phyloP scores from a whole-genome alignment of 495 filamentous ascomycete species.

The Penicillium waksmanii region DNA sequence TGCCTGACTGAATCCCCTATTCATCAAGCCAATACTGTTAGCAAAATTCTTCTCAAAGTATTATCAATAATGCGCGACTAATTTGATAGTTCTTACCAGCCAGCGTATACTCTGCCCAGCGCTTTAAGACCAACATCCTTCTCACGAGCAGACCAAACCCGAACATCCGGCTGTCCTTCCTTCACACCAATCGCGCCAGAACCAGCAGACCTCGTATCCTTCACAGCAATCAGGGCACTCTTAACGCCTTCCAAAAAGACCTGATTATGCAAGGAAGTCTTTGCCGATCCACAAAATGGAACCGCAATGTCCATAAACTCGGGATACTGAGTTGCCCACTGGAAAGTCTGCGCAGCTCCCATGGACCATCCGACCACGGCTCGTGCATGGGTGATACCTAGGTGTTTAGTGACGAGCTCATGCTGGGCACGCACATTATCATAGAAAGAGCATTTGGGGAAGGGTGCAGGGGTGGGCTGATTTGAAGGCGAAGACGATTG shows the following conservation, averaged over 20 bases:
- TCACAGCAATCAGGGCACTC: slow-evolving; percentile 63
- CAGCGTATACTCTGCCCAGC: slow-evolving; percentile 72
- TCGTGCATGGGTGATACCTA: slow-evolving; percentile 62
- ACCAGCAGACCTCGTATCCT: slow-evolving; percentile 56
- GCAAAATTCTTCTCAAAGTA: background rate
- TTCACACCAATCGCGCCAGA: slow-evolving; percentile 42
- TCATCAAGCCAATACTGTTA: background rate
- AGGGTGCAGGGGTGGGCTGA: slow-evolving; percentile 55
- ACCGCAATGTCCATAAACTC: slow-evolving; percentile 68
- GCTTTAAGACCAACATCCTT: slow-evolving; percentile 66
- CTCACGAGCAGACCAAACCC: slow-evolving; percentile 59
- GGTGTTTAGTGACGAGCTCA: slow-evolving; percentile 62
- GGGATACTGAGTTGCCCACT: slow-evolving; percentile 75
- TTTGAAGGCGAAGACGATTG: slow-evolving; percentile 73
- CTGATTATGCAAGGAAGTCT: slow-evolving; percentile 70
- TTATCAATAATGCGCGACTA: too few relatives aligned
- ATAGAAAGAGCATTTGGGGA: slow-evolving; percentile 64
- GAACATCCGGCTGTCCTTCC: slow-evolving; percentile 39
- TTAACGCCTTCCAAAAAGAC: slow-evolving; percentile 77
- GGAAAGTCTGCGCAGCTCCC: slow-evolving; percentile 69
- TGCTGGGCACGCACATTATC: slow-evolving; percentile 74
- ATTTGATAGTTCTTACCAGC: slow-evolving; percentile 52
- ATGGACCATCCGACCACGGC: slow-evolving; percentile 74
- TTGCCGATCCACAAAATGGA: slow-evolving; percentile 71
- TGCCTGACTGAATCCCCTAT: slow-evolving; percentile 68